These are phyloP conservation scores for Stentor coeruleus DNA, from an alignment of 73 alveolate genomes.

Conservation along the genomic window DNA sequence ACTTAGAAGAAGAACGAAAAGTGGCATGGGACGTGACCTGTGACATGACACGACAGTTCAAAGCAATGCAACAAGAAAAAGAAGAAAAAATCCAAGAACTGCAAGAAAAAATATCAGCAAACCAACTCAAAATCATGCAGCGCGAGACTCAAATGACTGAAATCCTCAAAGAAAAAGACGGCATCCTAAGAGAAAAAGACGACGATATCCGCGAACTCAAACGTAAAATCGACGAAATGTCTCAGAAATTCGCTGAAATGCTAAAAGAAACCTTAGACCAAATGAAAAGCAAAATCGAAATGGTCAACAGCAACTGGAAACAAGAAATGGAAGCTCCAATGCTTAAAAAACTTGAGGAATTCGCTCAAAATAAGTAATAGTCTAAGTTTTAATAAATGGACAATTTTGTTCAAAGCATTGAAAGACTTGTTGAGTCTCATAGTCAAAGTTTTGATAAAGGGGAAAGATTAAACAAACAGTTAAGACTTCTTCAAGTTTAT, in stretches of 20 bases:
- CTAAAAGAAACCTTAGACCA: slow-evolving; percentile 57
- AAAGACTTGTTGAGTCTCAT: slow-evolving; percentile 90
- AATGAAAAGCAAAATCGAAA: slow-evolving; percentile 57
- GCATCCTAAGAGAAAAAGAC: slow-evolving; percentile 37
- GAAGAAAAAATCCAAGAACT: slow-evolving; percentile 38
- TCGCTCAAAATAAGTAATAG: slow-evolving; percentile 29
- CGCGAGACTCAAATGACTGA: slow-evolving; percentile 24
- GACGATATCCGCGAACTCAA: slow-evolving; percentile 54
- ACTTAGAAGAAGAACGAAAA: slow-evolving; percentile 47
- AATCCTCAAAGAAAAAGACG: slow-evolving; percentile 42
- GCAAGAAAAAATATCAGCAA: slow-evolving; percentile 32
- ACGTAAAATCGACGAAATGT: slow-evolving; percentile 55
- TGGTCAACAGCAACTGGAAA: slow-evolving; percentile 64
- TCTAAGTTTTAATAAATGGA: slow-evolving; percentile 20
- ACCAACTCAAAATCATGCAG: slow-evolving; percentile 34
- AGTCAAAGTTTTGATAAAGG: slow-evolving; percentile 69
- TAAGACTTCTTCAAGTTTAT: background rate
- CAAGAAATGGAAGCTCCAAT: slow-evolving; percentile 59
- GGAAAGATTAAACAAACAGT: slow-evolving; percentile 17
- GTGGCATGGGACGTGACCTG: slow-evolving; percentile 53
- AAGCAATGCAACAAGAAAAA: slow-evolving; percentile 53
- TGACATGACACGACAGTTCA: slow-evolving; percentile 64
- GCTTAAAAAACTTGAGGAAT: slow-evolving; percentile 55
- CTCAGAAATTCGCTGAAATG: slow-evolving; percentile 56
- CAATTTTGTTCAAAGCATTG: slow-evolving; percentile 84